Conservation (phyloP, 2,329 filamentous ascomycete genomes). For the Cladophialophora immunda region DNA sequence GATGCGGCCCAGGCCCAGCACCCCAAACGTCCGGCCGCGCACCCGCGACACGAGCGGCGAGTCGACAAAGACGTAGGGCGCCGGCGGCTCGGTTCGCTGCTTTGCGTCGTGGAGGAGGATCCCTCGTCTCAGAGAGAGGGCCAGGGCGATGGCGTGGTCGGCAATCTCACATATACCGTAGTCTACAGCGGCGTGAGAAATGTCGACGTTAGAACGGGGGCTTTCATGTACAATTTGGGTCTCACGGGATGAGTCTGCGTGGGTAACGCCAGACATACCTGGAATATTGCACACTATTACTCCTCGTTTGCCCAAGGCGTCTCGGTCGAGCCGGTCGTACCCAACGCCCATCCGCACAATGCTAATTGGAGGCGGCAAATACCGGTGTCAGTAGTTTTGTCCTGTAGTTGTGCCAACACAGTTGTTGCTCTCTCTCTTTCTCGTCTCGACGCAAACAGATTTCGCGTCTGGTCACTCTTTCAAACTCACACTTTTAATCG, state of each 20-base stretch:
- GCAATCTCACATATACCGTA: conserved; percentile 40
- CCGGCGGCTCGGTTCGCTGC: too few relatives aligned
- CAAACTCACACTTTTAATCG: conserved; percentile 39
- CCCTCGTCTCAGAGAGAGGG: conserved; percentile 37
- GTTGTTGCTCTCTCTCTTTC: too few relatives aligned
- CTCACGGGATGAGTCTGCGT: too few relatives aligned
- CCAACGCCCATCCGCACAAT: conserved; percentile 40
- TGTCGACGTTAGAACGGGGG: too few relatives aligned
- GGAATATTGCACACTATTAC: conserved; percentile 43
- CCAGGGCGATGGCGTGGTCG: conserved; percentile 38
- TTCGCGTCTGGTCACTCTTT: too few relatives aligned
- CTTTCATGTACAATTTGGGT: too few relatives aligned
- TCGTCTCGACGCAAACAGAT: too few relatives aligned
- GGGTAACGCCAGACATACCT: too few relatives aligned
- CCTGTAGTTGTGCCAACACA: too few relatives aligned
- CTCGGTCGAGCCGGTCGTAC: conserved; percentile 38
- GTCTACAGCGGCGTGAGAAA: conserved; percentile 26
- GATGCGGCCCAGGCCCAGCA: conserved; percentile 72
- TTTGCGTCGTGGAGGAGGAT: conserved; percentile 38
- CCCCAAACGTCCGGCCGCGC: conserved; percentile 63
- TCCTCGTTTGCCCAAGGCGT: conserved; percentile 32
- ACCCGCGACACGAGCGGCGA: conserved; percentile 36
- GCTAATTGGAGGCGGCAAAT: too few relatives aligned
- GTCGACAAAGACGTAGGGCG: conserved; percentile 33
- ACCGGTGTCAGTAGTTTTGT: too few relatives aligned